Evolutionary conservation across 108 stramenopile genomes (phyloP).

Genomic region (Cyclotella sp.): DNA sequence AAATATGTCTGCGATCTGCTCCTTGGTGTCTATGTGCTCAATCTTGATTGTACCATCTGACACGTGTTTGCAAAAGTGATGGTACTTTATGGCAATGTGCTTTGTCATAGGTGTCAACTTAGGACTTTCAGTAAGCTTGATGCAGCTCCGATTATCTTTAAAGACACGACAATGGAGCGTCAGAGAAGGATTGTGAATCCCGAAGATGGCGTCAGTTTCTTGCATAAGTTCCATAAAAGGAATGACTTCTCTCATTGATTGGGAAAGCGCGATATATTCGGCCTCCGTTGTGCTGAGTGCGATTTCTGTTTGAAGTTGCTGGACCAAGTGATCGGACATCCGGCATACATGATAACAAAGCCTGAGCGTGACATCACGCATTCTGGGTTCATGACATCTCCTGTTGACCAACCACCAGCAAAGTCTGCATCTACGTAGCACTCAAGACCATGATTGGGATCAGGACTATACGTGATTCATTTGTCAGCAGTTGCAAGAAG

Average conservation of each 20-base stretch:
- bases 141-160: constrained; percentile 49
- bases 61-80: constrained; percentile 23
- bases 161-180: constrained; percentile 24
- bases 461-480: constrained; percentile 51
- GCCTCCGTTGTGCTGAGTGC: constrained; percentile 43
- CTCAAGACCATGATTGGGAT: constrained; percentile 40
- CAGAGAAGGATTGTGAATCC: neutral
- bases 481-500: constrained; percentile 44
- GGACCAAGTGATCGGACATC: constrained; percentile 10
- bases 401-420: constrained; percentile 49
- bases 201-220: neutral
- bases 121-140: constrained; percentile 9
- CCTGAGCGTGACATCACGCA: constrained; percentile 16
- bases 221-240: constrained; percentile 10
- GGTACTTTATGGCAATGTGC: constrained; percentile 27
- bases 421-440: constrained; percentile 60
- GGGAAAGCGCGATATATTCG: constrained; percentile 40
- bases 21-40: constrained; percentile 24
- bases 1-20: constrained; percentile 45
- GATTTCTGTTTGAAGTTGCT: constrained; percentile 54
- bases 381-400: constrained; percentile 24
- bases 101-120: constrained; percentile 44
- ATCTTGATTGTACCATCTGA: constrained; percentile 16
- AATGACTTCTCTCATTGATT: constrained; percentile 23
- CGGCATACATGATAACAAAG: constrained; percentile 16